phyloP scores from a whole-genome alignment of 2,329 filamentous ascomycete genomes.

The Zalaria sp. region DNA sequence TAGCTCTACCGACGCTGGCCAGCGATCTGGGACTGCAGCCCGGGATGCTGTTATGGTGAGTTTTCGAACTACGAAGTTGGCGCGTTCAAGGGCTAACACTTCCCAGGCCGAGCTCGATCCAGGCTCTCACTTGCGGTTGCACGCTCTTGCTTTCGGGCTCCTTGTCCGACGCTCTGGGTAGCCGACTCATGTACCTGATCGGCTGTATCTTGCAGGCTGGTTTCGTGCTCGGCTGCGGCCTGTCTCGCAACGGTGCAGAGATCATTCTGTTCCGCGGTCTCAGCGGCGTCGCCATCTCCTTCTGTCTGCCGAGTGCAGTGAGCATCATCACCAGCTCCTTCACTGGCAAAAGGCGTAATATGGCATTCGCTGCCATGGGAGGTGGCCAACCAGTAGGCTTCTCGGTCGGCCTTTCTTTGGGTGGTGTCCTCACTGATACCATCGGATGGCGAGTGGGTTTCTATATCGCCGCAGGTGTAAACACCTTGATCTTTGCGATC shows the following conservation, averaged over 20 bases:
- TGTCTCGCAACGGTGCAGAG: conserved; percentile 18
- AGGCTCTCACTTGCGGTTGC: conserved; percentile 29
- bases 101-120: conserved; percentile 14
- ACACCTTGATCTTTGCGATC: conserved; percentile 23
- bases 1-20: conserved; percentile 29
- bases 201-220: conserved; percentile 29
- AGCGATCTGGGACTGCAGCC: conserved; percentile 16
- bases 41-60: conserved; percentile 13
- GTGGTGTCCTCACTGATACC: conserved; percentile 33
- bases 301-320: conserved; percentile 31
- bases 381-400: conserved; percentile 38
- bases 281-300: conserved; percentile 6
- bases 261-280: conserved; percentile 8
- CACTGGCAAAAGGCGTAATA: conserved; percentile 33
- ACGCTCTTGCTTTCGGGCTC: conserved; percentile 36
- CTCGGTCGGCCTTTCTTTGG: conserved; percentile 35
- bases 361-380: conserved; percentile 38
- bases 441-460: conserved; percentile 40
- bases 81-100: background rate
- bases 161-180: conserved; percentile 36
- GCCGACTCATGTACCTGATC: conserved; percentile 29
- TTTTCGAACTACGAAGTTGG: background rate
- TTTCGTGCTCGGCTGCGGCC: conserved; percentile 29
- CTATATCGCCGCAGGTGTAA: conserved; percentile 32
- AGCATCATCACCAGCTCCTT: conserved; percentile 34